A percentile compares a stretch with the other conserved stretches of the same genome.
Conservation (phyloP, 768 basidiomycete species). For the Kwoniella pini region DNA sequence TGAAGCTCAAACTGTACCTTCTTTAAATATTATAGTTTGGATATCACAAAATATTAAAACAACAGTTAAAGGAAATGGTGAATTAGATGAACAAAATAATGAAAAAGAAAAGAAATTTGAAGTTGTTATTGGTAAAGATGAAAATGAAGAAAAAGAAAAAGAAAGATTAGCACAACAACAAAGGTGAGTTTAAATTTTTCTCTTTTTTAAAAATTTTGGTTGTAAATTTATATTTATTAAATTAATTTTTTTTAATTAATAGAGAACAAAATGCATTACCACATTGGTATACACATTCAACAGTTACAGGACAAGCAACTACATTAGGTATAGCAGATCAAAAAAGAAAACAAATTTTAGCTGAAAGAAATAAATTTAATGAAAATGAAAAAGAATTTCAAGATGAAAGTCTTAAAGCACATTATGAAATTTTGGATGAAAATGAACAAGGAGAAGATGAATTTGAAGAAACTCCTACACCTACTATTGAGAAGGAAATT, state of each 20-base stretch:
- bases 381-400: conserved; percentile 31
- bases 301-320: conserved; percentile 88
- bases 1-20: conserved; percentile 68
- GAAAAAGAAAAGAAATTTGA: conserved; percentile 75
- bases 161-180: conserved; percentile 79
- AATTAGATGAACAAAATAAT: conserved; percentile 31
- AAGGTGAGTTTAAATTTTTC: conserved; percentile 55
- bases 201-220: neutral
- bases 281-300: conserved; percentile 93
- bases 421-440: conserved; percentile 28
- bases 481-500: neutral
- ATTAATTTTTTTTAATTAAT: neutral
- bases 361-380: conserved; percentile 11
- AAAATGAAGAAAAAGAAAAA: conserved; percentile 78
- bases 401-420: conserved; percentile 19
- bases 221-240: no score
- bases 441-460: conserved; percentile 5
- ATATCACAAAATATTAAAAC: conserved; percentile 68
- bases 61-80: conserved; percentile 64
- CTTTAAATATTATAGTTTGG: conserved; percentile 81
- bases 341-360: conserved; percentile 4
- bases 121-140: conserved; percentile 67
- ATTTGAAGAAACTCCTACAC: conserved; percentile 16
- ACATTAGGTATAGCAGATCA: conserved; percentile 66
- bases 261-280: conserved; percentile 85